Base-by-base conservation (phyloP, 352 stramenopile species). In the Phytopythium cucurbitacearum region DNA sequence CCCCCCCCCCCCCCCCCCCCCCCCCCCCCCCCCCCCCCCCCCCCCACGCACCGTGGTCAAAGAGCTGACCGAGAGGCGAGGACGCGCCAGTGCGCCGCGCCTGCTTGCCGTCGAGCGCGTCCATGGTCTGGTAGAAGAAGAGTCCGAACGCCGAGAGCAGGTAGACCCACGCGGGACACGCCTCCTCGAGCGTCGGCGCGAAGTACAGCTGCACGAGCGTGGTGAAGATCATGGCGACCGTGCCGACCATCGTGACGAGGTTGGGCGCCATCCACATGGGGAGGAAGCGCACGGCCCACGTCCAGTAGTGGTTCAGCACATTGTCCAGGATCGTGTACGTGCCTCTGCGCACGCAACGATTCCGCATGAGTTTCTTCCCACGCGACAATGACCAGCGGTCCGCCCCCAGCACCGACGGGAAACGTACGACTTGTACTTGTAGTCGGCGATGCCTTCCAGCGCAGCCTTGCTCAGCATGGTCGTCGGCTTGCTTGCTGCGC, bases 21-120 rank as follows among this genome's bases (percentile, higher is more conserved):
- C n/a, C n/a, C n/a, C n/a, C n/a, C n/a, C n/a, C n/a, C n/a, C n/a
- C n/a, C n/a, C n/a, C n/a, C n/a, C n/a, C n/a, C n/a, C n/a, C n/a
- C n/a, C n/a, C n/a, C n/a, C 5, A 42, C 48, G 28, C 56, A 73
- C 91, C 97, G 79, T 99, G 97, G 73, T 99, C 97, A 66, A 99
- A 99, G 40, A 99, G 74, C 65, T 99, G 87, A 3, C 97, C 97
- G 32, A 99, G 71, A 7, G 97, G 95, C 40, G 94, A 98, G 8
- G 85, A 97, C 12, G 82, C 90, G 44, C 76, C 74, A 13, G 97
- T 99, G 59, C 92, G 89, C 12, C 97, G 87, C 38, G 97, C 96
- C 73, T 99, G 97, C 76, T 99, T 99, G 51, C 97, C 97, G 68
- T 99, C 97, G 66, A 99, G 96, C 43, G 97, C 98, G 64, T 99